Conservation (phyloP, 208 protist species). For the Strigomonas galati region DNA sequence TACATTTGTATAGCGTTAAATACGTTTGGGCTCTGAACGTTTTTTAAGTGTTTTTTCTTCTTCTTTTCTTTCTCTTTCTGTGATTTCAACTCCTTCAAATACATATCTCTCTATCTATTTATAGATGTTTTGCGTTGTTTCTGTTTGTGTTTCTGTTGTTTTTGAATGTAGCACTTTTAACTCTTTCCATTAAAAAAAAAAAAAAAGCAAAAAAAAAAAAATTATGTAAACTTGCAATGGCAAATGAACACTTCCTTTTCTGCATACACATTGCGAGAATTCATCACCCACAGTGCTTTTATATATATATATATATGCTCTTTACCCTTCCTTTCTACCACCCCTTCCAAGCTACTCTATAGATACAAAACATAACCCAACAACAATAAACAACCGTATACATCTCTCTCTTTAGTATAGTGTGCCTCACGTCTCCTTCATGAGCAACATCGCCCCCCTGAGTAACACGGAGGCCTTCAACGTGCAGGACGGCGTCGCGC, state of each 20-base stretch:
- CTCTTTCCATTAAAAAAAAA: no score
- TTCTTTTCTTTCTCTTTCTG: neutral
- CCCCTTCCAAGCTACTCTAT: neutral
- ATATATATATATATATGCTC: neutral
- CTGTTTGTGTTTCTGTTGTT: neutral
- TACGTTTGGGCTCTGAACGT: slow-evolving; percentile 8
- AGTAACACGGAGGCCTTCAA: slow-evolving; percentile 64
- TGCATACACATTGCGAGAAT: no score
- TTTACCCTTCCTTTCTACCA: neutral
- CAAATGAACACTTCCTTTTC: no score
- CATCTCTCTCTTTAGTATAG: neutral
- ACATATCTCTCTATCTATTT: no score
- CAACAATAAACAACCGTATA: no score
- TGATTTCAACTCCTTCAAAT: no score
- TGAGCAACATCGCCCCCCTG: slow-evolving; percentile 23
- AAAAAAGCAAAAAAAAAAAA: slow-evolving; percentile 10
- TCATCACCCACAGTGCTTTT: no score
- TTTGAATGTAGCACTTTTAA: slow-evolving; percentile 1
- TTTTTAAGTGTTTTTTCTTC: slow-evolving; percentile 15
- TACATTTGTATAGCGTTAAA: neutral
- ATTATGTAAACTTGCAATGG: slow-evolving; percentile 1
- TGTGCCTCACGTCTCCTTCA: no score
- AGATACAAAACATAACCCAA: no score
- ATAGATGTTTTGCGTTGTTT: neutral
- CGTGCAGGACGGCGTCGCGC: slow-evolving; percentile 65